A percentile compares a stretch with the other conserved stretches of the same genome.
Conservation (phyloP, 179 eudicot genomes). For the Spergularia azorica region DNA sequence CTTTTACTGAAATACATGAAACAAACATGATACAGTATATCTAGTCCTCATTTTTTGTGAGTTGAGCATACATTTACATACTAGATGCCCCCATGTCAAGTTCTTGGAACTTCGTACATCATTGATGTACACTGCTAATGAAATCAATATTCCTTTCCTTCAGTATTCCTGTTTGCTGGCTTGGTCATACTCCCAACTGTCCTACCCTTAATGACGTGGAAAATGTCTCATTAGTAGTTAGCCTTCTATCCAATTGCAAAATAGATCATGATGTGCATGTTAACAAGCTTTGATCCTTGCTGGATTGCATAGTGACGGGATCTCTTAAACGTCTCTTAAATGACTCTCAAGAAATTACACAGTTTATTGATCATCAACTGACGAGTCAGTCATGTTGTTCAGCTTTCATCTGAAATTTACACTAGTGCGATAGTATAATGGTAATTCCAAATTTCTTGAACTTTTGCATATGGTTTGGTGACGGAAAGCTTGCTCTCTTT, state of each 20-base stretch:
- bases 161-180: neutral
- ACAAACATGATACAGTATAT: too few relatives aligned
- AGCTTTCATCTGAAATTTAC: neutral
- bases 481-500: constrained; percentile 13
- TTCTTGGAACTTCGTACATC: too few relatives aligned
- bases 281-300: neutral
- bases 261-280: neutral
- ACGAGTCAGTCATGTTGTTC: neutral
- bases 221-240: neutral
- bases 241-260: neutral
- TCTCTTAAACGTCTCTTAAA: too few relatives aligned
- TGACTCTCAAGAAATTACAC: too few relatives aligned
- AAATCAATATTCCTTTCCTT: too few relatives aligned
- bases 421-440: neutral
- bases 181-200: neutral
- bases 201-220: neutral
- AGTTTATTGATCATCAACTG: too few relatives aligned
- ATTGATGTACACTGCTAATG: too few relatives aligned
- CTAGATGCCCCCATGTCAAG: neutral
- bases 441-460: neutral
- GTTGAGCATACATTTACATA: neutral
- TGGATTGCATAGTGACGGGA: neutral
- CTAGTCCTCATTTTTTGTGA: too few relatives aligned
- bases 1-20: too few relatives aligned
- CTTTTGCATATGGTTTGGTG: neutral